Evolutionary conservation across 352 stramenopile genomes (phyloP).

Genomic region (Nothophytophthora sp.): DNA sequence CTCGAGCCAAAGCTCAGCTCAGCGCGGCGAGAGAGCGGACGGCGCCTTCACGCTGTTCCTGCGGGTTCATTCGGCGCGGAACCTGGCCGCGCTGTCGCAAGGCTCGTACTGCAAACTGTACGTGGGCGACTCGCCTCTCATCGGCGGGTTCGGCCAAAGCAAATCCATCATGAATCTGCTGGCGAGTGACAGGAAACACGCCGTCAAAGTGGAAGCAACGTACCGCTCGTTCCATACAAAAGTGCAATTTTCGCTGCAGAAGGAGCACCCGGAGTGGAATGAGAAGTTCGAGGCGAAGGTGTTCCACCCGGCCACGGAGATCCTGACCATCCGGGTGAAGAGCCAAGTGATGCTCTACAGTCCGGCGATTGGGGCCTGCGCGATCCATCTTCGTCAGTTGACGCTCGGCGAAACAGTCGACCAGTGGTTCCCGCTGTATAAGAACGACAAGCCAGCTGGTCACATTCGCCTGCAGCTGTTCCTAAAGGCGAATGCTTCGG

Average conservation of each 20-base stretch:
- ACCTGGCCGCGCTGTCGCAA: slow-evolving; percentile 42
- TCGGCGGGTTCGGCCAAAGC: slow-evolving; percentile 32
- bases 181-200: slow-evolving; percentile 1
- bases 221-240: slow-evolving; percentile 68
- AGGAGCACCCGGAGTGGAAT: slow-evolving; percentile 62
- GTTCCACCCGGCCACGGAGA: slow-evolving; percentile 40
- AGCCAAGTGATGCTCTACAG: slow-evolving; percentile 68
- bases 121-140: slow-evolving; percentile 49
- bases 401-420: slow-evolving; percentile 43
- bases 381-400: slow-evolving; percentile 56
- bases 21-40: slow-evolving; percentile 5
- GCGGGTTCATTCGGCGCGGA: slow-evolving; percentile 63
- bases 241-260: slow-evolving; percentile 32
- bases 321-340: slow-evolving; percentile 77
- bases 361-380: slow-evolving; percentile 57
- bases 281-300: slow-evolving; percentile 74
- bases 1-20: background rate
- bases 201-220: slow-evolving; percentile 5
- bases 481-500: slow-evolving; percentile 22
- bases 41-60: slow-evolving; percentile 60
- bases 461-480: slow-evolving; percentile 63
- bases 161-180: slow-evolving; percentile 20
- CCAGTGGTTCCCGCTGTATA: slow-evolving; percentile 61
- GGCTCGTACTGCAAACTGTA: slow-evolving; percentile 77
- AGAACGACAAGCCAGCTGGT: slow-evolving; percentile 35